Conservation (phyloP, 192 early-diverging fungal genomes). For the Gorgonomyces haynaldii region DNA sequence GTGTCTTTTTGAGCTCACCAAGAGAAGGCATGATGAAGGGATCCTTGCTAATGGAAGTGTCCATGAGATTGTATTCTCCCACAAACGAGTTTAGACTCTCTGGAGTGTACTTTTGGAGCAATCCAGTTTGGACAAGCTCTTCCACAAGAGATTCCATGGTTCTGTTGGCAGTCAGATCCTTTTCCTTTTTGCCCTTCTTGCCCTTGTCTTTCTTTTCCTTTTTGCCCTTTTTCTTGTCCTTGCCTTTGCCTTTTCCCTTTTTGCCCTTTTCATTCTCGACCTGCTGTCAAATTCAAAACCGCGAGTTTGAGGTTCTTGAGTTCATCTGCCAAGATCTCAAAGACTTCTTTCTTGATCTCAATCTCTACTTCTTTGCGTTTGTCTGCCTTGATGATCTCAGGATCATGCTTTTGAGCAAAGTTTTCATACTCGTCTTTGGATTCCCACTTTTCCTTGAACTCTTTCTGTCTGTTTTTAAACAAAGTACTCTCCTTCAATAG, state of each 20-base stretch:
- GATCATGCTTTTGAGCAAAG: constrained; percentile 53
- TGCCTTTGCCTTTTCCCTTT: constrained; percentile 37
- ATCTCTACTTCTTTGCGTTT: constrained; percentile 48
- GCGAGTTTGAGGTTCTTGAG: constrained; percentile 49
- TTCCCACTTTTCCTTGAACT: constrained; percentile 34
- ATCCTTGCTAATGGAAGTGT: constrained; percentile 20
- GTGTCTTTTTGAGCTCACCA: constrained; percentile 26
- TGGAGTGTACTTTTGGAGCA: constrained; percentile 29
- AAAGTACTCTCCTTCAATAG: constrained; percentile 31
- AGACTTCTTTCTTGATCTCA: constrained; percentile 45
- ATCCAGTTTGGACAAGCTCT: constrained; percentile 40
- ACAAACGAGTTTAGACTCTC: constrained; percentile 20
- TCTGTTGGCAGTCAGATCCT: constrained; percentile 48
- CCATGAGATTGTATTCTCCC: constrained; percentile 35
- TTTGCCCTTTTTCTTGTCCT: constrained; percentile 38
- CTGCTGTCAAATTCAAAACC: too few relatives aligned
- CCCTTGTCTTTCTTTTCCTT: constrained; percentile 22
- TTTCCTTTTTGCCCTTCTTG: constrained; percentile 55
- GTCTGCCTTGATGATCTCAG: constrained; percentile 48
- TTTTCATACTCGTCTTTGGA: constrained; percentile 47
- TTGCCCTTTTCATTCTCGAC: constrained; percentile 37
- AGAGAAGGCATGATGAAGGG: constrained; percentile 34
- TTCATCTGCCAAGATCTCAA: constrained; percentile 49
- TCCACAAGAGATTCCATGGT: constrained; percentile 50
- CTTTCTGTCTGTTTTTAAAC: not conserved